Evolutionary conservation across 179 eudicot genomes (phyloP).

Genomic region (Corrigiola litoralis): DNA sequence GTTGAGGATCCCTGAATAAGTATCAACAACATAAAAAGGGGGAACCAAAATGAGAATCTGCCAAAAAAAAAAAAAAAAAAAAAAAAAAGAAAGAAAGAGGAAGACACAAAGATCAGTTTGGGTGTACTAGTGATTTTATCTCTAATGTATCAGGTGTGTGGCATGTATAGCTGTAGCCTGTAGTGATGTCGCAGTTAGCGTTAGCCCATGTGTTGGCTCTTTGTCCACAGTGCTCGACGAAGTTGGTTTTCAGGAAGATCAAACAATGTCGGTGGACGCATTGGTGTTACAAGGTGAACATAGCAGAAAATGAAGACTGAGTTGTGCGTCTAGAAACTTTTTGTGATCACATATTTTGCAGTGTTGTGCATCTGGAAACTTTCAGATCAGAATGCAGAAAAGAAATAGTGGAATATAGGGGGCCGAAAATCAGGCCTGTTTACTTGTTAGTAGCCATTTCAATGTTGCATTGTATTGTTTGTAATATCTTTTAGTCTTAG

Average conservation of each 20-base stretch:
- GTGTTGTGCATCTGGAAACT: neutral
- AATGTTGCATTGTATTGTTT: constrained; percentile 27
- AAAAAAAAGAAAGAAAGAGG: neutral
- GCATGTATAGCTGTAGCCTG: no score
- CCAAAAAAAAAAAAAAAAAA: neutral
- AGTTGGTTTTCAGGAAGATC: no score
- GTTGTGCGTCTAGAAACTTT: no score
- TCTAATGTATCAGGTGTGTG: neutral
- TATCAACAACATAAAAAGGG: neutral
- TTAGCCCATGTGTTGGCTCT: no score
- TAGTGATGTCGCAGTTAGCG: no score
- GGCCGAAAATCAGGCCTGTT: neutral
- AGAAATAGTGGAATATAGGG: neutral
- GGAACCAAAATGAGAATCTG: neutral
- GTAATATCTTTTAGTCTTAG: constrained; percentile 7
- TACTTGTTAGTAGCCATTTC: neutral
- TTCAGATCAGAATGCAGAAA: neutral
- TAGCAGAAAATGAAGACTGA: no score
- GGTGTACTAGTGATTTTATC: neutral
- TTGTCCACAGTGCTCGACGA: no score
- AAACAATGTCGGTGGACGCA: no score
- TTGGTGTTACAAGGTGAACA: no score
- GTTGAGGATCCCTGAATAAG: neutral
- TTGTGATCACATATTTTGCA: no score
- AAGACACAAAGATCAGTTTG: neutral